Conservation (phyloP, 805 yeast species). For the Spathaspora girioi region DNA sequence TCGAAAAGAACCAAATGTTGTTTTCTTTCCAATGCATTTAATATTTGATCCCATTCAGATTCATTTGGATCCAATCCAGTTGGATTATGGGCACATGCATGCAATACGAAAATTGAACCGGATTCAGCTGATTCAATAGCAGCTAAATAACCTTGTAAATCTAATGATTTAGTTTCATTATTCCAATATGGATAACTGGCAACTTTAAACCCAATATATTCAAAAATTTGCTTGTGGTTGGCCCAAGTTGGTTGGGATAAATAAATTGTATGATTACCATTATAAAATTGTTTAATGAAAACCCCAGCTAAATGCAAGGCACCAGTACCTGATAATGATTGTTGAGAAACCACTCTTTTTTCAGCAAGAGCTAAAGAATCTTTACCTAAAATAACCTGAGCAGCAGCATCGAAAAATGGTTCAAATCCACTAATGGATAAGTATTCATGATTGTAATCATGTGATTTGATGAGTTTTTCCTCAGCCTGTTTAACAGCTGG, state of each 20-base stretch:
- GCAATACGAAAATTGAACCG: constrained; percentile 79
- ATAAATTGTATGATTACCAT: constrained; percentile 50
- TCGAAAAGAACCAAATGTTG: constrained; percentile 83
- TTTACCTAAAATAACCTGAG: constrained; percentile 67
- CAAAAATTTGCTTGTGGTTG: constrained; percentile 84
- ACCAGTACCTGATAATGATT: constrained; percentile 84
- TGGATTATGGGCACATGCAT: constrained; percentile 97
- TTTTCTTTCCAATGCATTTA: constrained; percentile 54
- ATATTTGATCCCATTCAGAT: constrained; percentile 74
- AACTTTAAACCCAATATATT: constrained; percentile 62
- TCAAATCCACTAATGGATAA: constrained; percentile 77
- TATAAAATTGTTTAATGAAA: constrained; percentile 50
- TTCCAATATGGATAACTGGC: constrained; percentile 86
- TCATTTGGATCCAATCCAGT: constrained; percentile 92
- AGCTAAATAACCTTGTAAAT: constrained; percentile 61
- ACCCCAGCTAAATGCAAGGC: constrained; percentile 87
- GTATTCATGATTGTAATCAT: constrained; percentile 79
- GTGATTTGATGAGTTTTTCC: constrained; percentile 51
- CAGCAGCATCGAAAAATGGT: constrained; percentile 65
- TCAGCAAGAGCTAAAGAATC: constrained; percentile 51
- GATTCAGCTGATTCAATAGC: constrained; percentile 63
- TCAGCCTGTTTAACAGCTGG: constrained; percentile 74
- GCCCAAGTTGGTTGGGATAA: constrained; percentile 96
- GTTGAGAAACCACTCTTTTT: constrained; percentile 56
- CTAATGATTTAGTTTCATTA: constrained; percentile 61